These are phyloP conservation scores for Triticum aestivum DNA, from an alignment of 176 grass and related monocot species.

Conservation along the genomic window IWGSC_CS_RefSeq_v2.1 NC_057796.1:214635617-214636116, in stretches of 20 bases:
- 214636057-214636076: slow-evolving; percentile 1
- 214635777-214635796: slow-evolving; percentile 71
- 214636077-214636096: not conserved
- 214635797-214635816: slow-evolving; percentile 72
- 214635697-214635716: slow-evolving; percentile 79
- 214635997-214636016: not conserved
- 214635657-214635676: not conserved
- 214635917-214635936: not conserved
- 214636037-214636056: slow-evolving; percentile 1
- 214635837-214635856: slow-evolving; percentile 22
- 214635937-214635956: not conserved
- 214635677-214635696: slow-evolving; percentile 34
- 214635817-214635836: slow-evolving; percentile 28
- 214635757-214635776: slow-evolving; percentile 83
- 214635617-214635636: slow-evolving; percentile 69
- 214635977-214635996: not conserved
- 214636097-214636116: not conserved
- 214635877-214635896: not conserved
- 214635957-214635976: not conserved
- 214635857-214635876: not conserved
- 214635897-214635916: not conserved
- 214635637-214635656: slow-evolving; percentile 13
- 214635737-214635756: slow-evolving; percentile 91
- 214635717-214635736: slow-evolving; percentile 91
- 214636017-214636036: not conserved